Evolutionary conservation across 208 protist genomes (phyloP).

Genomic region (Sergeia podlipaevii): DNA sequence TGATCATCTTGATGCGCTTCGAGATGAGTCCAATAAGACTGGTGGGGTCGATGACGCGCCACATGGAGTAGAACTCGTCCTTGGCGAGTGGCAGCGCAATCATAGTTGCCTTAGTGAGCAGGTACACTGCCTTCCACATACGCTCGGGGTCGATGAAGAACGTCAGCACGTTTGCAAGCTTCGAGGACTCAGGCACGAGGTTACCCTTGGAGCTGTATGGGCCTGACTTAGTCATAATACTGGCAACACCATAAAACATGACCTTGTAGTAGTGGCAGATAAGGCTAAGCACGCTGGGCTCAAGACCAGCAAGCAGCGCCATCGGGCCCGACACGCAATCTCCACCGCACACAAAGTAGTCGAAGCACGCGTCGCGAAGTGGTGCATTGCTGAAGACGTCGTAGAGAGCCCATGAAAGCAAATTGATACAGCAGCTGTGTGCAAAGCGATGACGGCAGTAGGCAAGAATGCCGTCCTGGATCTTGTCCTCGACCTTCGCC

Average conservation of each 20-base stretch:
- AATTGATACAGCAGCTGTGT: conserved; percentile 89
- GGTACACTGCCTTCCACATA: conserved; percentile 44
- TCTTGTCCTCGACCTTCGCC: conserved; percentile 46
- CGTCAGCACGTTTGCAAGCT: conserved; percentile 37
- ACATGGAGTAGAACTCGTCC: conserved; percentile 82
- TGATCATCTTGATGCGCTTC: conserved; percentile 53
- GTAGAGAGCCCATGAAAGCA: conserved; percentile 91
- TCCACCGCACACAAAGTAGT: conserved; percentile 88
- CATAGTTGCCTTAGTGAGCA: conserved; percentile 51
- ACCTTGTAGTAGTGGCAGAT: conserved; percentile 88
- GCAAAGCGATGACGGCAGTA: conserved; percentile 53
- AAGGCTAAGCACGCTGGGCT: conserved; percentile 52
- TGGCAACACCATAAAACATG: conserved; percentile 51
- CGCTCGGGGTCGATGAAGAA: conserved; percentile 63
- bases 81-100: conserved; percentile 54
- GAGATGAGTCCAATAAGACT: conserved; percentile 51
- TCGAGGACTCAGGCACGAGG: conserved; percentile 16
- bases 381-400: conserved; percentile 66
- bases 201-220: conserved; percentile 19
- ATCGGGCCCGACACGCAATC: conserved; percentile 85
- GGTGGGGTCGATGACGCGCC: conserved; percentile 80
- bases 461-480: conserved; percentile 51
- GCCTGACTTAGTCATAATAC: conserved; percentile 47
- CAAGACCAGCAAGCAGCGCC: conserved; percentile 77
- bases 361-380: conserved; percentile 85